These are phyloP conservation scores for Arabidopsis thaliana DNA, from an alignment of 345 rosid genomes.

Conservation along the genomic window TAIR10.1 NC_003074.8:3768001-3768500, in stretches of 20 bases:
- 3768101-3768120: slow-evolving; percentile 99
- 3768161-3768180: slow-evolving; percentile 18
- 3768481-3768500: slow-evolving; percentile 99
- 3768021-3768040: slow-evolving; percentile 97
- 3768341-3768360: slow-evolving; percentile 16
- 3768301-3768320: slow-evolving; percentile 94
- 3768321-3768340: slow-evolving; percentile 94
- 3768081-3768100: slow-evolving; percentile 95
- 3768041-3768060: slow-evolving; percentile 99
- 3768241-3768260: slow-evolving; percentile 90
- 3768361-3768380: slow-evolving; percentile 20
- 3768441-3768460: slow-evolving; percentile 96
- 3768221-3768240: slow-evolving; percentile 98
- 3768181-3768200: slow-evolving; percentile 7
- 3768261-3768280: slow-evolving; percentile 97
- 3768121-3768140: slow-evolving; percentile 34
- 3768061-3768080: slow-evolving; percentile 97
- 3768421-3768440: slow-evolving; percentile 94
- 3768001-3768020: slow-evolving; percentile 94
- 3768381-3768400: slow-evolving; percentile 20
- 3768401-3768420: slow-evolving; percentile 82
- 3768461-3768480: slow-evolving; percentile 99
- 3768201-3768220: slow-evolving; percentile 17
- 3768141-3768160: slow-evolving; percentile 27
- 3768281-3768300: slow-evolving; percentile 99